Base-by-base conservation (phyloP, 1,284 basidiomycete species). In the Cerioporus squamosus region DNA sequence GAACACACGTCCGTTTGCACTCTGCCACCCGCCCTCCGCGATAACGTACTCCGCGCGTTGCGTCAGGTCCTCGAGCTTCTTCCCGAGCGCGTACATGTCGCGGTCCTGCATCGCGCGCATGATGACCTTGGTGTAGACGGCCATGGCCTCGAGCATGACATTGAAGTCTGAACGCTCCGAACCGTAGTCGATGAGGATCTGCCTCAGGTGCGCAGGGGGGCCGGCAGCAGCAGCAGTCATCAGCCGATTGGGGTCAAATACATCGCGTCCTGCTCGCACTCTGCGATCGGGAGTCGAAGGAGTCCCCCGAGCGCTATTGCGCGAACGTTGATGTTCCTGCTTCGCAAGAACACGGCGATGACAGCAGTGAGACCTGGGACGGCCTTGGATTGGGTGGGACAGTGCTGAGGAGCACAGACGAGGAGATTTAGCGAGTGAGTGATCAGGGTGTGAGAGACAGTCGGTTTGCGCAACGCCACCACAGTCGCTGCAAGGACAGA, bases 21-120 rank as follows among this genome's bases (percentile, higher is more conserved):
- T 33, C 51, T 61, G 69, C 68, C 79, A 87, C 5, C 64, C 70
- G 1, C 86, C 85, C 15, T 87, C 78, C 6, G 72, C 66, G 52
- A 87, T 76, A 5, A 83, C 80, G 63, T 81, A 86, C 62, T 88
- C 85, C 5, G 82, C 84, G 24, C 74, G 71, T 10, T 80, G 67
- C 60, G 87, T 80, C 48, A 82, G 69, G 7, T 75, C 70, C 0
- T 77, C 78, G 18, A 86, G 70, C 49, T 72, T 74, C 50, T 80
- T 62, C 0, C 83, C 84, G 1, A 88, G 76, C 3, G 73, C 59
- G 59, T 81, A 79, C 2, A 87, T 60, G 66, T 87, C 76, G 22
- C 69, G 72, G 61, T 82, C 76, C 44, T 78, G 73, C 0, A 73
- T 72, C 48, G 70, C 76, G 15, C 69, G 45, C 68, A 81, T 73